Base-by-base conservation (phyloP, 352 stramenopile species). In the Phytophthora pisi region DNA sequence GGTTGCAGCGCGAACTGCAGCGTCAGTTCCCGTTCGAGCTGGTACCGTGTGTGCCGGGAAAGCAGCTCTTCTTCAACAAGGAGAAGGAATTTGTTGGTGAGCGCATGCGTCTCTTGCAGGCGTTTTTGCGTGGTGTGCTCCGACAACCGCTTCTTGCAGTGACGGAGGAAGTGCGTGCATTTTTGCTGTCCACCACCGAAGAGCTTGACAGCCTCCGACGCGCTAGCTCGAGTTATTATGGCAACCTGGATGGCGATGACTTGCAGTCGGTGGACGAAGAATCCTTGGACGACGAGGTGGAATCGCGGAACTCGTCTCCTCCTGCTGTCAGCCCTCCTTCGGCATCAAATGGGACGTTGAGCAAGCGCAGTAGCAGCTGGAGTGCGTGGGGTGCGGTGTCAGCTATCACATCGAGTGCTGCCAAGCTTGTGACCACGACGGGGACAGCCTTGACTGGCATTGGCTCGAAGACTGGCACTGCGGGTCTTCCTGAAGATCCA, bases 81-180 rank as follows among this genome's bases (percentile, higher is more conserved):
- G 82, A 91, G 57, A 90, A 88, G 57, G 87, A 95, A 61, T 95
- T 95, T 81, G 87, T 95, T 13, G 82, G 81, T 13, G 85, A 93
- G 62, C 82, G 87, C n/a, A 95, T 95, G 85, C 81, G 83, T 0
- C 61, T 86, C 36, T 63, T 95, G 46, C 85, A 95, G 70, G 87
- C 87, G 7, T 95, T 95, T 68, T 43, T 95, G 34, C 81, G 87
- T 4, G 74, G 90, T 68, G 81, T 95, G 20, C 58, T 95, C 23
- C 82, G 87, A 8, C 82, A 89, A 15, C 81, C 87, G 5, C 66
- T 79, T 56, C 76, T 95, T n/a, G 79, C 84, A 4, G 73, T 78
- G 18, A 86, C 83, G 11, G 85, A 95, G 57, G 70, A 92, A 47
- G 84, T 91, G 54, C 79, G 87, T 1, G 72, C 84, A 26, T 95